These are phyloP conservation scores for Coix lacrymajobi DNA, from an alignment of 176 grass and related monocot genomes.

Conservation along the genomic window DNA sequence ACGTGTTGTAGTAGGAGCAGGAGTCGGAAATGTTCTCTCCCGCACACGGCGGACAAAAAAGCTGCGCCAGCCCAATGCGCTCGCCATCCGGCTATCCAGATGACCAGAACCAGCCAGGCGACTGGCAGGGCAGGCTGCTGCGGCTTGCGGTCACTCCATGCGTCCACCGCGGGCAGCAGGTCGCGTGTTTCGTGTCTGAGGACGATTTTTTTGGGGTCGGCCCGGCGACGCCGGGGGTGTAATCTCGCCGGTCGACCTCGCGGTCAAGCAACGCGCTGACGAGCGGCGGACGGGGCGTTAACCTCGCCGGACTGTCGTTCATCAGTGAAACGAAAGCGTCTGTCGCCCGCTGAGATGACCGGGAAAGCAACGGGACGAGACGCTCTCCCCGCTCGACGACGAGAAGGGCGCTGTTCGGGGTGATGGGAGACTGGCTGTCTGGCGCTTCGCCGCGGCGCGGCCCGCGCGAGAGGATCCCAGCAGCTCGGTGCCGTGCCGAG, in stretches of 20 bases:
- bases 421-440: neutral
- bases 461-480: neutral
- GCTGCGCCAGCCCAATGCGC: slow-evolving; percentile 10
- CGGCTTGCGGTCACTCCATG: neutral
- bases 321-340: neutral
- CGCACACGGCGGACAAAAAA: slow-evolving; percentile 17
- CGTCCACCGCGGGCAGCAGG: neutral
- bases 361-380: neutral
- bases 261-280: neutral
- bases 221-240: neutral
- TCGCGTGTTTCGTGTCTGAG: neutral
- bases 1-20: neutral
- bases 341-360: neutral
- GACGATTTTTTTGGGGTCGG: neutral
- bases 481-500: neutral
- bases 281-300: neutral
- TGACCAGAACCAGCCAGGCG: neutral
- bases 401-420: neutral
- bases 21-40: neutral
- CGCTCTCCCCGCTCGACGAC: neutral
- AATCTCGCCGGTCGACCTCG: neutral
- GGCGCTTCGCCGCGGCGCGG: neutral
- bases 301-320: neutral
- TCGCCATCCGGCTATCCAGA: neutral
- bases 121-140: neutral